Evolutionary conservation across 2,329 filamentous ascomycete genomes (phyloP), one percentile per base, ranked within the genome.

Genomic region (Rhinocladiella mackenziei): DNA sequence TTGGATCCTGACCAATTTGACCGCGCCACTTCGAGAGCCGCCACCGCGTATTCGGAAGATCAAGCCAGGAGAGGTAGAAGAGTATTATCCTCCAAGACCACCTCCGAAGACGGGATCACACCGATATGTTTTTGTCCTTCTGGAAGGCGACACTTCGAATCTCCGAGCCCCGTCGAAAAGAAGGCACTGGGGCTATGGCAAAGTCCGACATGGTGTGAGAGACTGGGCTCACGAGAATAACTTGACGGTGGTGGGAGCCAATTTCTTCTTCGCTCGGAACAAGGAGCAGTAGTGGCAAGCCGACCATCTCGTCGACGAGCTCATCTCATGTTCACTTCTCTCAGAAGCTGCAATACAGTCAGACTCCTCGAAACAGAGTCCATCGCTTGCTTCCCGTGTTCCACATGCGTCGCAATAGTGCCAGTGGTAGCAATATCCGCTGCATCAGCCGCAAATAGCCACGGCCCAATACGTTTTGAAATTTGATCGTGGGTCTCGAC

Each of bases 51-150:
- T 30, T 11, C 29, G 51, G 14, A 31, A 46, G 40, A 42, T 45
- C 25, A 52, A 48, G 39, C 44, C 45, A 3, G 60, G 66, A 19
- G 67, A 73, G 31, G 55, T 77, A 5, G 58, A 75, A 37, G 57
- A 63, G 45, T 78, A 77, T 54, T 72, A 76, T 52, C 66, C 75
- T 4, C 77, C 77, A 0, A 68, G 67, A 4, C 76, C 77, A 20
- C 77, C 76, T 0, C 61, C 67, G 5, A 73, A 74, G 61, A 79
- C 76, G 0, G 75, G 75, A 2, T 71, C 72, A 54, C 76, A 80
- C 55, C 65, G 77, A 40, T 80, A 80, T 57, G 72, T 80, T 3
- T 76, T 79, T 50, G 62, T 77, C 3, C 65, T 74, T 5, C 63
- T 78, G 44, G 69, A 61, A 39, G 65, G 63, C 1, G 55, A 60